Conservation (phyloP, 1,284 basidiomycete genomes). For the Sporisorium iseilematis-ciliati region DNA sequence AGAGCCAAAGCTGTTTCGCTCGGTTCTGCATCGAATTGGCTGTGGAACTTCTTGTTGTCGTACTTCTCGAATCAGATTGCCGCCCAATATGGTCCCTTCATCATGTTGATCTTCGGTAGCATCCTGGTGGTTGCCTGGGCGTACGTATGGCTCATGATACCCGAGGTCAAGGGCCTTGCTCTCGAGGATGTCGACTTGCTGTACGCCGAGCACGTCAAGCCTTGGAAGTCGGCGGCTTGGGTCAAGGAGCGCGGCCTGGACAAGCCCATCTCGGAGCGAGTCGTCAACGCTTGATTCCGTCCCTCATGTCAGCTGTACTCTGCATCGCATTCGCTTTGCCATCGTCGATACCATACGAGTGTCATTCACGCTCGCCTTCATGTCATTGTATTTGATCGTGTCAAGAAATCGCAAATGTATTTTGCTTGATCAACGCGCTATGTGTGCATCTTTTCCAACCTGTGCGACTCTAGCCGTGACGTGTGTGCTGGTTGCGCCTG, state of each 20-base stretch:
- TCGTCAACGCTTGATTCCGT: slow-evolving; percentile 15
- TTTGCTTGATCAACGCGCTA: too few species aligned
- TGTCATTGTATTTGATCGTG: too few species aligned
- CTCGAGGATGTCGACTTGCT: slow-evolving; percentile 77
- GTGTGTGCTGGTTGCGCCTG: too few species aligned
- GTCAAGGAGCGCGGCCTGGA: slow-evolving; percentile 38
- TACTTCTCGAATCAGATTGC: slow-evolving; percentile 80
- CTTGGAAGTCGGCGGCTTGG: slow-evolving; percentile 44
- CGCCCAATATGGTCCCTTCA: slow-evolving; percentile 73
- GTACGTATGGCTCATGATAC: slow-evolving; percentile 75
- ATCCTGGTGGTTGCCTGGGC: slow-evolving; percentile 73
- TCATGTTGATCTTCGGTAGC: slow-evolving; percentile 79
- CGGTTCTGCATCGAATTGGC: slow-evolving; percentile 76
- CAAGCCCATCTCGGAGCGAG: slow-evolving; percentile 27
- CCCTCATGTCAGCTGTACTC: background rate
- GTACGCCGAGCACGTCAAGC: slow-evolving; percentile 46
- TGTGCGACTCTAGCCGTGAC: too few species aligned
- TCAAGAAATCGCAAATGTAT: too few species aligned
- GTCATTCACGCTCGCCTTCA: too few species aligned
- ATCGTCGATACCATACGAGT: too few species aligned
- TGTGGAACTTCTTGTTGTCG: slow-evolving; percentile 81
- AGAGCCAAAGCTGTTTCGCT: slow-evolving; percentile 81
- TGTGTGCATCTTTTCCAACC: too few species aligned
- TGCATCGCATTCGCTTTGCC: background rate
- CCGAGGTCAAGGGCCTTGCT: slow-evolving; percentile 81